Evolutionary conservation across 108 stramenopile genomes (phyloP).

Genomic region (Skeletonema tropicum): DNA sequence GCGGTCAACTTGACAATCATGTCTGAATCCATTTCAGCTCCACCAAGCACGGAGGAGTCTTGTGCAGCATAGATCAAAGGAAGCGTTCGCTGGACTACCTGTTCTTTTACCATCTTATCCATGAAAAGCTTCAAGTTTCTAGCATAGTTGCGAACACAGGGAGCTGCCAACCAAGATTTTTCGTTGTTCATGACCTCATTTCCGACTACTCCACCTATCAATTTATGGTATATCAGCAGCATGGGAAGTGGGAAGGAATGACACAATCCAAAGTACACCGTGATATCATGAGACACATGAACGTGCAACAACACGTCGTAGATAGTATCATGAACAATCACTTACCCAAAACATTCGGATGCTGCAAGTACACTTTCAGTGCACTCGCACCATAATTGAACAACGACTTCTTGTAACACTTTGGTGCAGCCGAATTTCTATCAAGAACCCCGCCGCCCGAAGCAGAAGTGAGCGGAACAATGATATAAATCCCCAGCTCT

Average conservation of each 20-base stretch:
- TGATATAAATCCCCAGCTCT: constrained; percentile 59
- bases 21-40: constrained; percentile 35
- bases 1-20: constrained; percentile 49
- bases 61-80: constrained; percentile 69
- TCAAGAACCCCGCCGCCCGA: constrained; percentile 54
- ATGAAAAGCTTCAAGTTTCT: constrained; percentile 57
- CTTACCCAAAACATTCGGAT: constrained; percentile 60
- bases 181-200: constrained; percentile 75
- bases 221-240: too few relatives aligned
- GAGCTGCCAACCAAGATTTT: constrained; percentile 52
- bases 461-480: constrained; percentile 62
- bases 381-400: constrained; percentile 50
- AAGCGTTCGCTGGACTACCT: constrained; percentile 14
- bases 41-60: constrained; percentile 47
- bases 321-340: too few relatives aligned
- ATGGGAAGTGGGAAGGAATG: too few relatives aligned
- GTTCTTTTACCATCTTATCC: constrained; percentile 24
- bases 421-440: constrained; percentile 47
- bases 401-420: constrained; percentile 49
- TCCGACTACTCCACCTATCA: constrained; percentile 50
- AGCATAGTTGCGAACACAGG: constrained; percentile 58
- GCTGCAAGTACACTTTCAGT: constrained; percentile 27
- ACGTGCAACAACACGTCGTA: background rate
- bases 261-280: background rate
- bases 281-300: background rate